These are phyloP conservation scores for Sisymbrium irio DNA, from an alignment of 345 rosid species.

Conservation along the genomic window DNA sequence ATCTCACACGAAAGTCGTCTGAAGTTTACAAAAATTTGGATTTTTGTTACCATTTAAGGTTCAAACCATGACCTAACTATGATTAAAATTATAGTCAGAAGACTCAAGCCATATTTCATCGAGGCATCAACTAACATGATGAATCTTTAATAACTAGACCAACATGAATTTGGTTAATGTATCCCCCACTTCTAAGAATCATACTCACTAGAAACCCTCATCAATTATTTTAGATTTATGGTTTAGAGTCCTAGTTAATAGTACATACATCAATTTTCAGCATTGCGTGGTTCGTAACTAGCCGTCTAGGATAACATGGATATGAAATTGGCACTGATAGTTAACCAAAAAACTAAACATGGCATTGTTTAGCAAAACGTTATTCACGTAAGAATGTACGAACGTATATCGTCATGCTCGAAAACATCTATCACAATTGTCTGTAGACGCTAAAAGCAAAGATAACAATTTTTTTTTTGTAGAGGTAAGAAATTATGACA, in stretches of 20 bases:
- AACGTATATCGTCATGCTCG: background rate
- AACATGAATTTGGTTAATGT: background rate
- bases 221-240: background rate
- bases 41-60: background rate
- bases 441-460: background rate
- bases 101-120: background rate
- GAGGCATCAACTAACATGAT: background rate
- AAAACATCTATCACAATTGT: background rate
- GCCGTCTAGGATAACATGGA: background rate
- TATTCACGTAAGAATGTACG: background rate
- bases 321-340: background rate
- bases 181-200: background rate
- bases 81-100: background rate
- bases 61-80: background rate
- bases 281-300: background rate
- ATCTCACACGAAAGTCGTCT: background rate
- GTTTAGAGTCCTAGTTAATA: background rate
- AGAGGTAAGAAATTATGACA: background rate
- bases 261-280: background rate
- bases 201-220: background rate
- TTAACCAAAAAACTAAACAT: background rate
- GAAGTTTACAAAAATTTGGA: background rate
- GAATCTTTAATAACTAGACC: background rate
- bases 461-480: background rate
- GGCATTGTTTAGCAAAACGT: background rate